Base-by-base conservation (phyloP, 768 basidiomycete species). In the Hemileccinum impolitum region DNA sequence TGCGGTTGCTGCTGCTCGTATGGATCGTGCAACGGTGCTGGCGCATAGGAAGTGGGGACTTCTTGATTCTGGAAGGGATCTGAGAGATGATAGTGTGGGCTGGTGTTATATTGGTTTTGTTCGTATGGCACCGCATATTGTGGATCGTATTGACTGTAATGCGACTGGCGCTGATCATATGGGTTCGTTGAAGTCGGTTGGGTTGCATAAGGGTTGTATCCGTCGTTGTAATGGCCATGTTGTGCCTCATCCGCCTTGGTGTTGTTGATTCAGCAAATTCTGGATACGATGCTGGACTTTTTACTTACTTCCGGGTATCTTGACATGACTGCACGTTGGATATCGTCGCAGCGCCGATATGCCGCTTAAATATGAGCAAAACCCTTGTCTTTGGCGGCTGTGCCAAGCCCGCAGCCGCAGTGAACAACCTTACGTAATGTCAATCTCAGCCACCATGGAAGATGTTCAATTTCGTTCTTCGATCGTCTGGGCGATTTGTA, bases 191-290 rank as follows among this genome's bases (percentile, higher is more conserved):
- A 58, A 5, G 43, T 8, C 12, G 53, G 61, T n/a, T 65, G 57
- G 23, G 67, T 52, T 43, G 68, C 58, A 53, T 84, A 80, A 8
- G 78, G 75, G 52, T 70, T 72, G 64, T 82, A 82, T 0, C 84
- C 82, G 50, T 88, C 85, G 59, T 85, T 84, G 66, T 87, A 85
- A 48, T 76, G 77, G 25, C 78, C 67, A 15, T 70, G 75, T 54
- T 84, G 84, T 13, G 73, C 79, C 64, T 87, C 82, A 64, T 87
- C 82, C 4, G 80, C 76, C 81, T 86, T 46, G 32, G 31, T n/a
- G 18, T 44, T 21, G 52, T 28, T 34, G 14, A 32, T 52, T 55
- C 47, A 48, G 17, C 15, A 15, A 32, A 36, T 37, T 39, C 14
- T 18, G 18, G 3, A 31, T 4, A n/a, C 19, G 3, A 43, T 42